Evolutionary conservation across 139 green algal species (phyloP).

Genomic region (Chlamydomonas sphaeroides): DNA sequence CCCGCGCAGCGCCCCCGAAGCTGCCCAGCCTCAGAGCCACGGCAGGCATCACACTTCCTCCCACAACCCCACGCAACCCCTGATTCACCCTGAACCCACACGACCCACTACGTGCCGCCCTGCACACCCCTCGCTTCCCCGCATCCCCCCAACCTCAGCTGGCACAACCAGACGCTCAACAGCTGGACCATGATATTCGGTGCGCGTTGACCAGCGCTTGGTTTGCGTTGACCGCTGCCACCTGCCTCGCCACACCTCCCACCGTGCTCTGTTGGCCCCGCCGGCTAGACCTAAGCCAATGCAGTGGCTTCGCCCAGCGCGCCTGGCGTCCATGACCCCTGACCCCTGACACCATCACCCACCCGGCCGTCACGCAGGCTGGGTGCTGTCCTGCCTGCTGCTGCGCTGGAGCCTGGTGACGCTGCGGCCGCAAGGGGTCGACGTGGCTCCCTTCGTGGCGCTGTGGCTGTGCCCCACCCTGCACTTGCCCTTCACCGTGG

Average conservation of each 20-base stretch:
- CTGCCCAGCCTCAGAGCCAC: too few relatives aligned
- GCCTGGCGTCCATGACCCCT: too few relatives aligned
- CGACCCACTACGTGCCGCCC: not conserved
- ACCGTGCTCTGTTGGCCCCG: too few relatives aligned
- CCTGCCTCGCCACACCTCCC: not conserved
- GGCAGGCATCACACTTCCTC: too few relatives aligned
- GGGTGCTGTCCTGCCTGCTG: not conserved
- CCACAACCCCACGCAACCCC: too few relatives aligned
- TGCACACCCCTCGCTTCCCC: slow-evolving; percentile 6
- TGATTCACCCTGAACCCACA: not conserved
- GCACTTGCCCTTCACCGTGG: slow-evolving; percentile 42
- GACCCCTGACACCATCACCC: not conserved
- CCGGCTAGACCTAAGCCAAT: too few relatives aligned
- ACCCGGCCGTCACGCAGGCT: not conserved
- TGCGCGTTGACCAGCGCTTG: not conserved
- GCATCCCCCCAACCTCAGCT: slow-evolving; percentile 1
- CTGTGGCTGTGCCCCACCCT: slow-evolving; percentile 31
- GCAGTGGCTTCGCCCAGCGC: too few relatives aligned
- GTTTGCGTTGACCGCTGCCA: not conserved
- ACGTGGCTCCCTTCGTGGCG: slow-evolving; percentile 12
- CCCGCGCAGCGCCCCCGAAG: too few relatives aligned
- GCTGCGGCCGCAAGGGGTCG: not conserved
- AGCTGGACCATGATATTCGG: slow-evolving; percentile 40
- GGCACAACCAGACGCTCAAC: slow-evolving; percentile 41
- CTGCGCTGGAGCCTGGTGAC: not conserved